These are phyloP conservation scores for Saturnispora saitoi DNA, from an alignment of 805 yeast genomes.

Conservation along the genomic window DNA sequence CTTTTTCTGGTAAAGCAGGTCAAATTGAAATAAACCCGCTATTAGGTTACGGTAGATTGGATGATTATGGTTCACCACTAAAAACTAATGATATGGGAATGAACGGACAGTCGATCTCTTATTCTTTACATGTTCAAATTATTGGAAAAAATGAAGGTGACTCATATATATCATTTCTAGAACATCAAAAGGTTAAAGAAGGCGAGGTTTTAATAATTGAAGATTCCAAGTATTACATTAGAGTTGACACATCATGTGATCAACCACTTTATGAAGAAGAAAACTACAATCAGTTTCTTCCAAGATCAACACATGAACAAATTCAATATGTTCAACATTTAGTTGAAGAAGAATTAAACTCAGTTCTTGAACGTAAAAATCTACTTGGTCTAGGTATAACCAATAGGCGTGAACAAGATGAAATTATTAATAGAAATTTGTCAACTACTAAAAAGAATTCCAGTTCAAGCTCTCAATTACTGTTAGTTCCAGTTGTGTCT, in stretches of 20 bases:
- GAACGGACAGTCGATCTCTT: constrained; percentile 36
- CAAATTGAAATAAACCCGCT: constrained; percentile 27
- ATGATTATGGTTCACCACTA: constrained; percentile 42
- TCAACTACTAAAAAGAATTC: constrained; percentile 5
- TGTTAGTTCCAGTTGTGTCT: constrained; percentile 4
- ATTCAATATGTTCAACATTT: constrained; percentile 11
- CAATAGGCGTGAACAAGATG: constrained; percentile 11
- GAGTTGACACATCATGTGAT: constrained; percentile 15
- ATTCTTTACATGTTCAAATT: constrained; percentile 46
- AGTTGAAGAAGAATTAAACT: constrained; percentile 10
- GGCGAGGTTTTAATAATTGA: constrained; percentile 21
- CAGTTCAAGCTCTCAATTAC: neutral
- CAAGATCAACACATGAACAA: constrained; percentile 11
- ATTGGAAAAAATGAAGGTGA: constrained; percentile 33
- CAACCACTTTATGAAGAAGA: constrained; percentile 8
- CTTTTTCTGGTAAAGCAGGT: constrained; percentile 19
- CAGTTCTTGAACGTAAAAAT: constrained; percentile 10
- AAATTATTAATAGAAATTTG: constrained; percentile 11
- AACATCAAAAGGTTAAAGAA: constrained; percentile 13
- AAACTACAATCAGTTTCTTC: constrained; percentile 1
- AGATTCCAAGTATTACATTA: constrained; percentile 16
- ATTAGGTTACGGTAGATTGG: constrained; percentile 49
- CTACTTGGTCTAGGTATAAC: constrained; percentile 7
- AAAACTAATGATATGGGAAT: constrained; percentile 38
- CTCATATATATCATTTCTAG: neutral